Evolutionary conservation across 371 early-diverging fungal species (phyloP).

Genomic region (Lichtheimia ramosa): DNA sequence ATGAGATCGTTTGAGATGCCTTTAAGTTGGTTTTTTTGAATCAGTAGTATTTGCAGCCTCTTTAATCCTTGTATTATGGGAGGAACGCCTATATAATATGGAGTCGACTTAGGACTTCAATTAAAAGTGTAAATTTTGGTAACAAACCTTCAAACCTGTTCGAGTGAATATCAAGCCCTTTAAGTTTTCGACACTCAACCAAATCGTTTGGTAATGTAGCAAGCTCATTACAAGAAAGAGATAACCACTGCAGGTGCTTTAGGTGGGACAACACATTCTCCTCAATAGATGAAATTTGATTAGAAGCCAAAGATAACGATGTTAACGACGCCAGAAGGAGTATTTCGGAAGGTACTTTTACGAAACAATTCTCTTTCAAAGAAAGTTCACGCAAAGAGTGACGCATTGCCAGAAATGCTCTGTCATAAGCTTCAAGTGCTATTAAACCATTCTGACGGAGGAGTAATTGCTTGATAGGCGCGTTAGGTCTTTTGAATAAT

Average conservation of each 20-base stretch:
- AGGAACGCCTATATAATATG: constrained; percentile 40
- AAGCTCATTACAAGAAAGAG: constrained; percentile 27
- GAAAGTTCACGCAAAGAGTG: constrained; percentile 36
- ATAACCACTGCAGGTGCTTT: constrained; percentile 31
- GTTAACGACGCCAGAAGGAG: constrained; percentile 54
- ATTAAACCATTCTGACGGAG: constrained; percentile 10
- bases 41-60: constrained; percentile 35
- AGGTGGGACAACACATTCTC: constrained; percentile 20
- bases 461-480: constrained; percentile 4
- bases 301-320: constrained; percentile 67
- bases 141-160: constrained; percentile 49
- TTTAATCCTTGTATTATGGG: constrained; percentile 36
- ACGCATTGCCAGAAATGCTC: constrained; percentile 2
- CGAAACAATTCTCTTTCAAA: constrained; percentile 45
- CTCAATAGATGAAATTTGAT: constrained; percentile 40
- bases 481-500: background rate
- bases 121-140: background rate
- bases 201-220: constrained; percentile 52
- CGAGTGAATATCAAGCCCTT: constrained; percentile 64
- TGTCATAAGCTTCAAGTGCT: background rate
- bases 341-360: constrained; percentile 57
- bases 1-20: constrained; percentile 23
- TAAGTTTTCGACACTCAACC: constrained; percentile 47
- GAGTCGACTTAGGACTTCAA: background rate
- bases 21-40: constrained; percentile 49